These are phyloP conservation scores for Puccinia coronata DNA, from an alignment of 1,284 basidiomycete genomes.

Conservation along the genomic window DNA sequence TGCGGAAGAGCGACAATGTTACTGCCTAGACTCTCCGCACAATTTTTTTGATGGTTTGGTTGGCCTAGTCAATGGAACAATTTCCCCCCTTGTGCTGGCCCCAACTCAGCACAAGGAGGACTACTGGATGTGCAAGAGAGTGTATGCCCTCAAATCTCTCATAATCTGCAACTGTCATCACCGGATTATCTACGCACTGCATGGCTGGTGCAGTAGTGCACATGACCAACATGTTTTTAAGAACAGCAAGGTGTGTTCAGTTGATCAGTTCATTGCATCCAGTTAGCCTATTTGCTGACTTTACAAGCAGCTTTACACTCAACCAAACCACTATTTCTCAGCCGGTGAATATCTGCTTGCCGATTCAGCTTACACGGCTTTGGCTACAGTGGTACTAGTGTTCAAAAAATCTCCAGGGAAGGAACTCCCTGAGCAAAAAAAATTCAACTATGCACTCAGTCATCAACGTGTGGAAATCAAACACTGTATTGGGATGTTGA, in stretches of 20 bases:
- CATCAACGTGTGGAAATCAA: constrained; percentile 12
- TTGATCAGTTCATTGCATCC: neutral
- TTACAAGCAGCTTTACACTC: neutral
- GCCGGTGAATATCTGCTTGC: constrained; percentile 16
- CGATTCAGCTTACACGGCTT: constrained; percentile 20
- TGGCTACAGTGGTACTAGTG: neutral
- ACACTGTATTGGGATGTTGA: constrained; percentile 29
- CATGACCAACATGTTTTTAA: constrained; percentile 2
- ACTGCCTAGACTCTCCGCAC: neutral
- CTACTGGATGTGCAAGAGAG: neutral
- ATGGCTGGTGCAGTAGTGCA: constrained; percentile 20
- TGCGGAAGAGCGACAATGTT: too few species aligned
- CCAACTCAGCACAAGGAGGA: constrained; percentile 8
- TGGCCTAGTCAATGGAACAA: constrained; percentile 11
- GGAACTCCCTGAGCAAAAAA: neutral
- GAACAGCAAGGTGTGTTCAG: neutral
- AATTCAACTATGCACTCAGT: constrained; percentile 19
- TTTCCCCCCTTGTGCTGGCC: neutral
- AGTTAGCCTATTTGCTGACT: too few species aligned
- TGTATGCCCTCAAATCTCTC: neutral
- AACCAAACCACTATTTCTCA: neutral
- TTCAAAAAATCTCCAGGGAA: neutral
- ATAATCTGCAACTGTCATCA: neutral
- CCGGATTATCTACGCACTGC: constrained; percentile 9
- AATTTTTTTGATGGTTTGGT: neutral